phyloP scores from a whole-genome alignment of 2,329 filamentous ascomycete genomes.

The Cercospora sp. region DNA sequence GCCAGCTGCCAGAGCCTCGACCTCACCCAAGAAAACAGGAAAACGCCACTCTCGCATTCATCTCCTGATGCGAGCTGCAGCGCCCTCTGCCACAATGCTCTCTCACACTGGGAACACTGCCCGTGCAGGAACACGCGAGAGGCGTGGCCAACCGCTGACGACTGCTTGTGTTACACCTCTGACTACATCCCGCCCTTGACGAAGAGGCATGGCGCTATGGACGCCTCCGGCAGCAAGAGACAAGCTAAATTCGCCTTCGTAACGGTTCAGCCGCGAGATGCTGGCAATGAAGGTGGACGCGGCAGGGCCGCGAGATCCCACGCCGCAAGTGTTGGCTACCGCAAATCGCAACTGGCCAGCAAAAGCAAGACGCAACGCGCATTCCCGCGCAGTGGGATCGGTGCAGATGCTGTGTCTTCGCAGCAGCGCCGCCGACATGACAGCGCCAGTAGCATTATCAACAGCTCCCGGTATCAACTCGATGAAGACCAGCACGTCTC shows the following conservation, averaged over 20 bases:
- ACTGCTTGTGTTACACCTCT: not conserved
- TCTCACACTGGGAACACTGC: not conserved
- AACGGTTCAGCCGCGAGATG: not conserved
- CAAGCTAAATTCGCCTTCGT: not conserved
- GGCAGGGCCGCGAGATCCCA: not conserved
- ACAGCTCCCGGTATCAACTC: not conserved
- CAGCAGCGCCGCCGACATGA: not conserved
- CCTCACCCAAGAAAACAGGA: not conserved
- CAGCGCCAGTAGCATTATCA: not conserved
- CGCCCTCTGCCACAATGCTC: not conserved
- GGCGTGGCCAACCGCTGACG: not conserved
- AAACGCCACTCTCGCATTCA: not conserved
- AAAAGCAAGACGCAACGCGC: not conserved
- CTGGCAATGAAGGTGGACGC: not conserved
- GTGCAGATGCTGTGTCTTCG: too few species aligned
- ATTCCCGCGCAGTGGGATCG: too few species aligned
- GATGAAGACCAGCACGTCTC: not conserved
- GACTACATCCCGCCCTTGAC: not conserved
- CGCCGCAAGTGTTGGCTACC: not conserved
- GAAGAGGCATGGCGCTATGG: not conserved
- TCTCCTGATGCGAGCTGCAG: not conserved
- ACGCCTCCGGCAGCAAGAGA: not conserved
- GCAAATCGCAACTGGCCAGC: not conserved
- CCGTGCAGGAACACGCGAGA: too few species aligned
- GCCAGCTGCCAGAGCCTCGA: not conserved